These are phyloP conservation scores for Trichosanthes cucumerina DNA, from an alignment of 306 rosid species.

Conservation along the genomic window DNA sequence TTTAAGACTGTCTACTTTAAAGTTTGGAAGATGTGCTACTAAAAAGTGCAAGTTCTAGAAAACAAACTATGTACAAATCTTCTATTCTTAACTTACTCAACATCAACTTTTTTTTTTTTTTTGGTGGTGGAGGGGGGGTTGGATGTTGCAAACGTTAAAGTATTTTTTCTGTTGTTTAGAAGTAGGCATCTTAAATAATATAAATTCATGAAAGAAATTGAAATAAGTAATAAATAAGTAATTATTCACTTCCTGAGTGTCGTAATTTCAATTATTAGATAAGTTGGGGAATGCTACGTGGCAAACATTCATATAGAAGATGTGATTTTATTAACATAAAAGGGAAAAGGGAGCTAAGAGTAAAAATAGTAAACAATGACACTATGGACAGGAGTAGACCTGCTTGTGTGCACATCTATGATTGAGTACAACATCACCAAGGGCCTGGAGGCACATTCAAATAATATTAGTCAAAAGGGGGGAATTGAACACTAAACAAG, in stretches of 20 bases:
- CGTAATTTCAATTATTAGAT: background rate
- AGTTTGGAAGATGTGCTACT: background rate
- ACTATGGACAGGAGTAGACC: constrained; percentile 20
- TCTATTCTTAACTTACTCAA: background rate
- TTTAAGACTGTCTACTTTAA: background rate
- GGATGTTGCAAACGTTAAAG: background rate
- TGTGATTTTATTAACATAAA: constrained; percentile 1
- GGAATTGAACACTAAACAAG: constrained; percentile 4
- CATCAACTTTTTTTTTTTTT: background rate
- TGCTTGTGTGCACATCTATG: constrained; percentile 74
- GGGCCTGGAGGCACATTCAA: constrained; percentile 30
- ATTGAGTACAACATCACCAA: constrained; percentile 75
- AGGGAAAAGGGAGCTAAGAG: background rate
- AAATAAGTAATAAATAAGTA: background rate
- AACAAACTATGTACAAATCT: background rate
- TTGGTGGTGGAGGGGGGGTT: background rate
- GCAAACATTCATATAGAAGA: background rate
- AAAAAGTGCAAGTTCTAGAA: background rate
- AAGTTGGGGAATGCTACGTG: background rate
- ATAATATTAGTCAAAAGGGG: background rate
- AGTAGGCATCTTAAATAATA: background rate
- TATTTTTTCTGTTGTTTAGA: background rate
- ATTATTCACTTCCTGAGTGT: background rate
- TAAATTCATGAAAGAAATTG: background rate
- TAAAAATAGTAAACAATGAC: constrained; percentile 4